Evolutionary conservation across 164 flowering plant genomes (phyloP).

Genomic region (Liquidambar formosana): DNA sequence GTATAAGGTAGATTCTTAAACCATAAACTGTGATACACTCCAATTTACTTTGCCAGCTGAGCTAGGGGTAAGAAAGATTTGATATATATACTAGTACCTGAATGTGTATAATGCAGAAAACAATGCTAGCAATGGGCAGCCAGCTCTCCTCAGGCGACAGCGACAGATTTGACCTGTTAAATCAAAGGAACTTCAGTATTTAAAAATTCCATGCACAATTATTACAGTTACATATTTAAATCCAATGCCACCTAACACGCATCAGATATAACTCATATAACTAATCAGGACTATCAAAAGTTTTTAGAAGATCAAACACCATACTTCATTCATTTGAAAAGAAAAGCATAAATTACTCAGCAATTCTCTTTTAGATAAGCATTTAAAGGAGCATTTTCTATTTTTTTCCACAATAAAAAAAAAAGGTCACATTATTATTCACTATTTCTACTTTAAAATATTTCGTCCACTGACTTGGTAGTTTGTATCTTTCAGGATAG

Average conservation of each 20-base stretch:
- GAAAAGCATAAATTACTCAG: neutral
- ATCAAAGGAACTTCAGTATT: neutral
- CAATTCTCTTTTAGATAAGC: neutral
- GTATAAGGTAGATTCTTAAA: neutral
- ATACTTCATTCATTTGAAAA: neutral
- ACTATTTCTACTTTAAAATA: neutral
- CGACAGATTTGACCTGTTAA: slow-evolving; percentile 74
- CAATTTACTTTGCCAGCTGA: neutral
- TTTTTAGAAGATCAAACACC: neutral
- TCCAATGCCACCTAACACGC: neutral
- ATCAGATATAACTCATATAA: neutral
- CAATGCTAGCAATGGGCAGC: slow-evolving; percentile 89
- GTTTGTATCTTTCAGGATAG: neutral
- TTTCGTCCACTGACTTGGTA: neutral
- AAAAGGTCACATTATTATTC: too few species aligned
- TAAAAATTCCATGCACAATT: neutral
- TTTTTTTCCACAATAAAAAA: neutral
- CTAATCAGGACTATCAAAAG: neutral
- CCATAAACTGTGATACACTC: neutral
- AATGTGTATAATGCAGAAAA: slow-evolving; percentile 75
- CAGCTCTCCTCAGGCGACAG: slow-evolving; percentile 94
- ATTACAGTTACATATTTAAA: neutral
- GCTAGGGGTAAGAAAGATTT: neutral
- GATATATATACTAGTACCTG: slow-evolving; percentile 45
- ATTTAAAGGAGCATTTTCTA: neutral